phyloP scores from a whole-genome alignment of 2,329 filamentous ascomycete species.

The Colletotrichum viniferum region DNA sequence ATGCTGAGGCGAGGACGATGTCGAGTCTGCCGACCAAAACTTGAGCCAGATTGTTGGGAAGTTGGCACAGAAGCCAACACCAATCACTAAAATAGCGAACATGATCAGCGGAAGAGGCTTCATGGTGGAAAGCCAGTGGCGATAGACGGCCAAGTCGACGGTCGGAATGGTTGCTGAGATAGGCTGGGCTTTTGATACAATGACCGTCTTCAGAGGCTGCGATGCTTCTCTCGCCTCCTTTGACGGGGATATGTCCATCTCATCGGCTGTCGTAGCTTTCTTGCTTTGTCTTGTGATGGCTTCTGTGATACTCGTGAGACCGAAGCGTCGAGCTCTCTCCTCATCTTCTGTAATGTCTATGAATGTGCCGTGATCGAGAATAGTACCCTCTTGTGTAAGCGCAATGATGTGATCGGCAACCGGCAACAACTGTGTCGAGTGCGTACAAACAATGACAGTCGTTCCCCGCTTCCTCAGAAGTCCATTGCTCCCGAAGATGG shows the following conservation, averaged over 20 bases:
- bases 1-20: slow-evolving; percentile 2
- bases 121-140: not conserved
- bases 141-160: not conserved
- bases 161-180: not conserved
- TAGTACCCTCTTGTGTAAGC: not conserved
- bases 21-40: slow-evolving; percentile 40
- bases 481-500: not conserved
- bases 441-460: not conserved
- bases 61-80: slow-evolving; percentile 29
- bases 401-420: not conserved
- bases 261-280: not conserved
- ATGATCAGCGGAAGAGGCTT: too few relatives aligned
- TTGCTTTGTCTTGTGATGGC: not conserved
- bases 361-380: not conserved
- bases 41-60: slow-evolving; percentile 44
- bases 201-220: not conserved
- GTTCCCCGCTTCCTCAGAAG: not conserved
- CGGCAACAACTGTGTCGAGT: not conserved
- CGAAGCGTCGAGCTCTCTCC: not conserved
- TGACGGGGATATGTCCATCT: not conserved
- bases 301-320: not conserved
- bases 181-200: not conserved
- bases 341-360: not conserved
- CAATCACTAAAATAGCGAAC: not conserved
- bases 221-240: not conserved